Evolutionary conservation across 495 filamentous ascomycete genomes (phyloP).

Genomic region (Lasiosphaeria ovina): DNA sequence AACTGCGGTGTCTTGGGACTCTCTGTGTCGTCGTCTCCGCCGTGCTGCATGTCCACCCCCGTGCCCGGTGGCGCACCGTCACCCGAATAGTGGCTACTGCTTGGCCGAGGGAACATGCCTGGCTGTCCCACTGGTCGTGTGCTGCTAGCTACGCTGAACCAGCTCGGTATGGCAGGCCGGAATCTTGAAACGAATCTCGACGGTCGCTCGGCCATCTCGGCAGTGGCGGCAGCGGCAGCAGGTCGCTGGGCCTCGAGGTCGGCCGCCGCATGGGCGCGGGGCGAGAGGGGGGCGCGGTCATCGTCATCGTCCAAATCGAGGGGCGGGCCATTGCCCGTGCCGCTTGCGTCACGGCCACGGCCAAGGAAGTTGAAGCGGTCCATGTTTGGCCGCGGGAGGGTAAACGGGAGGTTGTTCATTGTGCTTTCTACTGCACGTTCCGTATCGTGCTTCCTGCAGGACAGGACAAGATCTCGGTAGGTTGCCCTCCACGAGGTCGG

Average conservation of each 20-base stretch:
- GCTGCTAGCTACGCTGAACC: conserved; percentile 28
- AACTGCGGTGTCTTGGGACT: conserved; percentile 45
- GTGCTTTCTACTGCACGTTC: neutral
- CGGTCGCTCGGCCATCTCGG: conserved; percentile 34
- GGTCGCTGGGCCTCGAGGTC: conserved; percentile 26
- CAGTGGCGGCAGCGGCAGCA: neutral
- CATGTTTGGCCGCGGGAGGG: conserved; percentile 20
- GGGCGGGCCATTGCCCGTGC: neutral
- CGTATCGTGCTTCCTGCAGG: no score
- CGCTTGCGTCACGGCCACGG: conserved; percentile 9
- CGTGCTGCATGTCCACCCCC: conserved; percentile 14
- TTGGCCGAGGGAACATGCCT: conserved; percentile 13
- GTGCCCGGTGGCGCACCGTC: conserved; percentile 28
- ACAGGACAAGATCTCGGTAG: no score
- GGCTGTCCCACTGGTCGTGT: neutral
- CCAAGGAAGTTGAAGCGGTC: conserved; percentile 34
- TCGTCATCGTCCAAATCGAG: conserved; percentile 18
- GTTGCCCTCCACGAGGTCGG: no score
- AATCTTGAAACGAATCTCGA: conserved; percentile 28
- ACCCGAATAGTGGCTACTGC: conserved; percentile 30
- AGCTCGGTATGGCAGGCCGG: conserved; percentile 32
- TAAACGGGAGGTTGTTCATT: conserved; percentile 19
- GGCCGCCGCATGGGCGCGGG: conserved; percentile 5
- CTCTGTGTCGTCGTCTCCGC: conserved; percentile 17
- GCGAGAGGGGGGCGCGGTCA: conserved; percentile 27